phyloP scores from a whole-genome alignment of 768 basidiomycete species.

The Psilocybe cyanescens region DNA sequence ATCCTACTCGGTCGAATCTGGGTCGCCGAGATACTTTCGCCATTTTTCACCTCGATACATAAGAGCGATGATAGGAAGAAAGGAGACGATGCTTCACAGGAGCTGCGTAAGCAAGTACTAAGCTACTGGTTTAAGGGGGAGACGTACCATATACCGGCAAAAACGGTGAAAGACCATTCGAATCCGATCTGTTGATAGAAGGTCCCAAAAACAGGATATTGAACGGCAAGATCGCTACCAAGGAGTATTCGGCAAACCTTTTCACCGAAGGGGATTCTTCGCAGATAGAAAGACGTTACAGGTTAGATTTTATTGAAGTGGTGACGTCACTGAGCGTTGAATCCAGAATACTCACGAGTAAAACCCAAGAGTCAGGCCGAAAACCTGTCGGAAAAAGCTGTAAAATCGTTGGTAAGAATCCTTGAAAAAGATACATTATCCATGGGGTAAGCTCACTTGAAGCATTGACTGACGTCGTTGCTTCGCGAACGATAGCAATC shows the following conservation, averaged over 20 bases:
- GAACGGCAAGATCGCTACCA: neutral
- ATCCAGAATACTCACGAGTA: slow-evolving; percentile 33
- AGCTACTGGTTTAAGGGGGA: neutral
- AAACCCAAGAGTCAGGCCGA: slow-evolving; percentile 40
- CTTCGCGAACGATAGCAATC: slow-evolving; percentile 40
- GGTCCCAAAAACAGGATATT: neutral
- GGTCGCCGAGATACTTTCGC: slow-evolving; percentile 31
- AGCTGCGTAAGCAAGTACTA: neutral
- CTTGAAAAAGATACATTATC: neutral
- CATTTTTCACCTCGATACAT: slow-evolving; percentile 38
- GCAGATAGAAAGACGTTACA: neutral
- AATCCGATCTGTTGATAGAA: slow-evolving; percentile 34
- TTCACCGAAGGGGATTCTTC: slow-evolving; percentile 40
- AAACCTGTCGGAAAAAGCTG: slow-evolving; percentile 40
- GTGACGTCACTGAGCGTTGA: too few species aligned
- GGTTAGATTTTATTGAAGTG: too few species aligned
- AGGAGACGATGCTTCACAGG: slow-evolving; percentile 30
- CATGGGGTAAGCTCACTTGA: slow-evolving; percentile 33
- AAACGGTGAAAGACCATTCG: slow-evolving; percentile 41
- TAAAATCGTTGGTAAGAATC: neutral
- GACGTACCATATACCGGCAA: slow-evolving; percentile 36
- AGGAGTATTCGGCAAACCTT: slow-evolving; percentile 21
- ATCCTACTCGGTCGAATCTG: neutral
- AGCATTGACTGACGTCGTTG: slow-evolving; percentile 42
- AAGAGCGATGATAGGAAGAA: slow-evolving; percentile 35